phyloP scores from a whole-genome alignment of 306 rosid species.

The Cucumis melo region DNA sequence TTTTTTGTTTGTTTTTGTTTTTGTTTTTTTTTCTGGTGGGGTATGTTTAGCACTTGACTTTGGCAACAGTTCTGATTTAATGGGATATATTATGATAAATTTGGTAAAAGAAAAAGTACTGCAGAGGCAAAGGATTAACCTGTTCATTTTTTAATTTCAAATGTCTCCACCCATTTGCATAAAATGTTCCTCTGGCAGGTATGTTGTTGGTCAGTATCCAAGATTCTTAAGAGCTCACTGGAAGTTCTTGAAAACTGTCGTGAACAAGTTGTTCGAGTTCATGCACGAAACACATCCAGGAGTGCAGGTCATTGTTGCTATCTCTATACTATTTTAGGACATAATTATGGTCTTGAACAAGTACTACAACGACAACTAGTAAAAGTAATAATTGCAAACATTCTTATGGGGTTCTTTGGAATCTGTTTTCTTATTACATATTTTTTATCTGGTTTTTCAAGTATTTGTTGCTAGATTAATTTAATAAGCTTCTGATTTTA shows the following conservation, averaged over 20 bases:
- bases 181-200: conserved; percentile 39
- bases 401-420: not conserved
- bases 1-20: not conserved
- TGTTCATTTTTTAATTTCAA: not conserved
- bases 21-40: not conserved
- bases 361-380: not conserved
- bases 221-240: conserved; percentile 93
- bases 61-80: not conserved
- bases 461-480: not conserved
- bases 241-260: conserved; percentile 93
- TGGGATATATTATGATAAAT: not conserved
- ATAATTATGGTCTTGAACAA: not conserved
- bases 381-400: not conserved
- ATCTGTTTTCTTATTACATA: not conserved
- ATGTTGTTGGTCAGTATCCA: conserved; percentile 96
- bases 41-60: not conserved
- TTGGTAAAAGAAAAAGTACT: not conserved
- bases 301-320: conserved; percentile 59
- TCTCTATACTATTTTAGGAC: not conserved
- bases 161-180: not conserved
- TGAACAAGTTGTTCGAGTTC: conserved; percentile 90
- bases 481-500: not conserved
- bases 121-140: not conserved
- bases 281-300: conserved; percentile 99
- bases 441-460: not conserved